These are phyloP conservation scores for Candida sojae DNA, from an alignment of 1,139 yeast species.

Conservation along the genomic window DNA sequence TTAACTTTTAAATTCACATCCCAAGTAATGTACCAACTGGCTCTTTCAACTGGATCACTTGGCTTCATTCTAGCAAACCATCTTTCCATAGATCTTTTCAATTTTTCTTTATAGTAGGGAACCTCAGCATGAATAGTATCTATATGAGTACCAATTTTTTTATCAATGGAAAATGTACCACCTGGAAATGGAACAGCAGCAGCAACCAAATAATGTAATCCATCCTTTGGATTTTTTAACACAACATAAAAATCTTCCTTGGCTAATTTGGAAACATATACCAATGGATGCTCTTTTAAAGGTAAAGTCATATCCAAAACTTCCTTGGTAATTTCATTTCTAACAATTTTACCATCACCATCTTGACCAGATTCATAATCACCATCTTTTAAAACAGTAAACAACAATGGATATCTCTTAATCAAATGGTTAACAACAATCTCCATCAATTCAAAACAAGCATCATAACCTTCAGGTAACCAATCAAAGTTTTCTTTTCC, in stretches of 20 bases:
- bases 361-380: conserved; percentile 15
- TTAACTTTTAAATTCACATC: conserved; percentile 62
- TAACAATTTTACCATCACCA: conserved; percentile 40
- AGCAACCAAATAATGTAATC: conserved; percentile 63
- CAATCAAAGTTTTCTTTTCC: conserved; percentile 66
- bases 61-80: conserved; percentile 67
- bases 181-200: conserved; percentile 83
- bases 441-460: conserved; percentile 65
- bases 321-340: conserved; percentile 64
- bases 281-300: conserved; percentile 61
- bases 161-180: conserved; percentile 64
- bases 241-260: conserved; percentile 75
- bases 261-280: conserved; percentile 66
- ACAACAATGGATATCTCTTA: conserved; percentile 61
- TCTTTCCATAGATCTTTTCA: conserved; percentile 72
- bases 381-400: conserved; percentile 49
- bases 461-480: conserved; percentile 68
- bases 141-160: conserved; percentile 60
- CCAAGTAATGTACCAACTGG: conserved; percentile 76
- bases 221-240: conserved; percentile 53
- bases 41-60: conserved; percentile 66
- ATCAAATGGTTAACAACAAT: conserved; percentile 60
- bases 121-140: conserved; percentile 71
- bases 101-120: conserved; percentile 68
- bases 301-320: conserved; percentile 60